Base-by-base conservation (phyloP, 805 yeast genomes). In the Cyberlindnera suaveolens region DNA sequence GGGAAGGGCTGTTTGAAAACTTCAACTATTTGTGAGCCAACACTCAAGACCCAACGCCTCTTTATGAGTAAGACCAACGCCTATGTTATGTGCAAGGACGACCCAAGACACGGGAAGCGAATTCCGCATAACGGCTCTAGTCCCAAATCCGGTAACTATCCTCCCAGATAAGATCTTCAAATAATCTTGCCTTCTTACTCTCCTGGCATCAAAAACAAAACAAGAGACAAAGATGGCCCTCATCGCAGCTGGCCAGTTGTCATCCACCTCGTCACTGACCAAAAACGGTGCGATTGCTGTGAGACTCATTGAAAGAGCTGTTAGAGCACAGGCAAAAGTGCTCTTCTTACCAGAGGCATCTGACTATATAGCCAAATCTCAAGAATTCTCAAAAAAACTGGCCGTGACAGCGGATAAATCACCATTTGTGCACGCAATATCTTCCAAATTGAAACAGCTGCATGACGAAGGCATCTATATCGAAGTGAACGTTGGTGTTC, bases 331-430 rank as follows among this genome's bases (percentile, higher is more conserved):
- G 4, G 89, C 84, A 13, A 70, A 74, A 48, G 78, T 87, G 3
- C 67, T 93, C 5, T 88, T 93, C 57, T 72, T 91, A 36, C 98
- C 98, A 2, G 99, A 91, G 61, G 98, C 98, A 0, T 74, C 93
- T 5, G 98, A 91, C 60, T 91, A 88, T 60, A 72, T 91, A 33
- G 82, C 96, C 5, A 70, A 52, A 19, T 54, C 60, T 1, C 46
- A 48, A 77, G 41, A 77, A 78, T 56, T 82, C 90, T 2, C 60
- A 54, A 1, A 90, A 41, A 51, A 66, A 23, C 64, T 91, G n/a
- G 88, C 83, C 0, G 57, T 68, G 34, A 46, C 73, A 13, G 67
- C 72, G 23, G 63, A 66, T 2, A 57, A 66, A 39, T 61, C 74
- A 14, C 60, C 66, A 38, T 64, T 50, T 68, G 67, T 51, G 77